Evolutionary conservation across 441 rosid genomes (phyloP), one percentile per base, ranked within the genome.

Genomic region (Biscutella auriculata): DNA sequence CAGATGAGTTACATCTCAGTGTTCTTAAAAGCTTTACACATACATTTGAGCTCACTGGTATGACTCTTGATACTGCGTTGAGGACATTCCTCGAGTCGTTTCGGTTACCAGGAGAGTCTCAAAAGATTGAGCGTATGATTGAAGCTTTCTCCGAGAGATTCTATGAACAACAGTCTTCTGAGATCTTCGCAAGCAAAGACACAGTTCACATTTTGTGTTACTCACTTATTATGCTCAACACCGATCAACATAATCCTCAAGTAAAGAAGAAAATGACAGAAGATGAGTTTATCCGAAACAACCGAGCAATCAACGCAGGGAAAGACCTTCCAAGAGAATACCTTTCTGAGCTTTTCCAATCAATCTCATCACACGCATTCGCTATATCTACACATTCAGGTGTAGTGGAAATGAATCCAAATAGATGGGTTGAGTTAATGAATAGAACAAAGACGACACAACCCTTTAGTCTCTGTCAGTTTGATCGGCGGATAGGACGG

Each of bases 221-320:
- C 68, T 91, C 98, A 0, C 82, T 91, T 50, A 85, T 91, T 17
- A 91, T 91, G 98, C 93, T 91, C 46, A 91, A 91, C 35, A 91
- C 98, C 0, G 96, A 91, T 65, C 95, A 84, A 14, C 96, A 92
- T 66, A 92, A 92, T 47, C 91, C 88, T 9, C 96, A 92, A 52
- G 91, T 88, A 4, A 88, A 81, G 81, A 92, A 82, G 63, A 92
- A 84, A 72, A 92, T 92, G 96, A 85, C 95, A 2, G 98, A 92
- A 65, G 98, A 92, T 27, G 98, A 92, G 50, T 92, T 92, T 62
- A 85, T 92, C 19, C 77, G 84, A 53, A 92, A 92, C 70, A 88
- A 88, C 39, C 72, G 96, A 61, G 88, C 81, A 5, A 92, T 92
- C 41, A 88, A 92, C 44, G 93, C 71, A 1, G 96, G 89, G n/a